phyloP scores from a whole-genome alignment of 2,329 filamentous ascomycete species.

The Drechslerella dactyloides region DNA sequence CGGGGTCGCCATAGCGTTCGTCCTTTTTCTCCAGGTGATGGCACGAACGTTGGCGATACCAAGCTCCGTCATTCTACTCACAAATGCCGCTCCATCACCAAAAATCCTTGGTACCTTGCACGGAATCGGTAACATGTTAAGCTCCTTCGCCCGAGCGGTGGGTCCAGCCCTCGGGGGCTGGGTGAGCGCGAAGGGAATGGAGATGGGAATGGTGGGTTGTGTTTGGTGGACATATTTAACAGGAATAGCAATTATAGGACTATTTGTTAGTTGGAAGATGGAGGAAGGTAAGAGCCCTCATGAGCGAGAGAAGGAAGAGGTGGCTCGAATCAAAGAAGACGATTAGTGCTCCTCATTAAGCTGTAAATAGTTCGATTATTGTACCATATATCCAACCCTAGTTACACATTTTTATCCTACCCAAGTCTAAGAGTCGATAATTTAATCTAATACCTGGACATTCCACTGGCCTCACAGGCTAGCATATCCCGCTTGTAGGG shows the following conservation, averaged over 20 bases:
- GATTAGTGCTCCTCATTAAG: slow-evolving; percentile 10
- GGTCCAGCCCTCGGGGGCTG: slow-evolving; percentile 63
- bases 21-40: slow-evolving; percentile 73
- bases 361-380: neutral
- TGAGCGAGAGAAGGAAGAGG: slow-evolving; percentile 16
- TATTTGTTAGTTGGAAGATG: slow-evolving; percentile 38
- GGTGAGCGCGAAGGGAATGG: slow-evolving; percentile 62
- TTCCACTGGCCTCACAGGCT: too few species aligned
- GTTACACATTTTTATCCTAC: too few species aligned
- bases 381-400: too few species aligned
- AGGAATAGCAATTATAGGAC: slow-evolving; percentile 29
- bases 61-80: slow-evolving; percentile 67
- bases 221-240: slow-evolving; percentile 48
- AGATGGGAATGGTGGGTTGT: slow-evolving; percentile 61
- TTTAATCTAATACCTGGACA: too few species aligned
- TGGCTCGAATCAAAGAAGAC: slow-evolving; percentile 29
- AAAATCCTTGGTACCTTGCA: slow-evolving; percentile 67
- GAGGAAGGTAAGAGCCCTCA: slow-evolving; percentile 47
- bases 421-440: too few species aligned
- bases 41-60: slow-evolving; percentile 73
- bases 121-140: slow-evolving; percentile 64
- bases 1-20: slow-evolving; percentile 70
- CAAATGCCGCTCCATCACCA: slow-evolving; percentile 68
- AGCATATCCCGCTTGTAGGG: too few species aligned
- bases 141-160: slow-evolving; percentile 61